Base-by-base conservation (phyloP, 2,329 filamentous ascomycete species). In the Neofusicoccum sp. region DNA sequence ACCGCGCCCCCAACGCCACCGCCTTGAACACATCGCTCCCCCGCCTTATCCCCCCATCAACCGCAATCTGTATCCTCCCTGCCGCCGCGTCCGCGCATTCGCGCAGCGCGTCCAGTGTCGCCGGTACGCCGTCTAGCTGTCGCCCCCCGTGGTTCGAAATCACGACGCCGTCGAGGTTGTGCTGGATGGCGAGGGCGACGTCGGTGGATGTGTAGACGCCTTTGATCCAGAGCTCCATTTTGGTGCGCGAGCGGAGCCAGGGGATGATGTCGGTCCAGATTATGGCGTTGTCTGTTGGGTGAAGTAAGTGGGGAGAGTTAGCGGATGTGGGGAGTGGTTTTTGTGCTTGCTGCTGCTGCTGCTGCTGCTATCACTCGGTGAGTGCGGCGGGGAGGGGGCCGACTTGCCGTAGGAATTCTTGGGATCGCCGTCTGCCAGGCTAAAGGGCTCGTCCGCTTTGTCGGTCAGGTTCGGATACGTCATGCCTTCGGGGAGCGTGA, bases 1-100 rank as follows among this genome's bases (percentile, higher is more conserved):
- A 82, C 56, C 80, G 73, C 0, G 81, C 81, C 2, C 81, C 81
- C 3, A 84, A 68, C 1, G 80, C 79, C 2, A 84, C 69, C 1
- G 83, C 83, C 68, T 86, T 86, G 71, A 86, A 81, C 9, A 85
- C 76, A 67, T 86, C 84, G 0, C 78, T 80, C 0, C 82, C 84
- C 12, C 79, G 78, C 40, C 83, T 67, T 31, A 86, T 79, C 0
- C 84, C 83, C 11, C 78, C 81, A 66, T 89, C 87, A n/a, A 89
- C 81, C 43, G 88, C 79, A 20, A 89, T 77, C 0, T 81, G 82
- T n/a, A 87, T 75, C 61, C 78, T 79, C 24, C 79, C 78, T 1
- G 68, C 64, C 2, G 72, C 75, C 6, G 72, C 74, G 2, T 65
- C 66, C 0, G 71, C 76, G 53, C 75, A 75, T 53, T 77, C 74